phyloP scores from a whole-genome alignment of 768 basidiomycete species.

The Leccinum longicurvipes region DNA sequence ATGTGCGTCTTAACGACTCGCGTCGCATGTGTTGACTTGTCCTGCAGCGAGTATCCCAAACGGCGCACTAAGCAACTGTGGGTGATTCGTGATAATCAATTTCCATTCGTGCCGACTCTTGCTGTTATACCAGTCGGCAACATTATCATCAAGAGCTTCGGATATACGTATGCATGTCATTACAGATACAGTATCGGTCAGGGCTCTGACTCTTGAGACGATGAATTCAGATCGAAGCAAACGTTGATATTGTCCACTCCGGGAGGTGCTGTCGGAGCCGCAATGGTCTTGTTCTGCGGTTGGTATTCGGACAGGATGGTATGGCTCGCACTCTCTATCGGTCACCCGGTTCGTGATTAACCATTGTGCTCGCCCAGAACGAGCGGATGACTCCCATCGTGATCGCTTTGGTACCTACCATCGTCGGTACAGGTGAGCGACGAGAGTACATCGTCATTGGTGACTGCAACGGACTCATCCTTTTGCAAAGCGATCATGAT shows the following conservation, averaged over 20 bases:
- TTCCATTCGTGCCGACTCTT: background rate
- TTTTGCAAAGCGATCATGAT: conserved; percentile 43
- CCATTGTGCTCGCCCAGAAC: conserved; percentile 31
- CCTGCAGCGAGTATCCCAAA: conserved; percentile 60
- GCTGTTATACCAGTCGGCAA: conserved; percentile 46
- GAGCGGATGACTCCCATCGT: conserved; percentile 63
- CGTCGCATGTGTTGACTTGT: background rate
- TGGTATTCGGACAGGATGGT: conserved; percentile 69
- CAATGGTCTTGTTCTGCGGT: conserved; percentile 50
- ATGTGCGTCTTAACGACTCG: conserved; percentile 18
- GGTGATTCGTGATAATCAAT: conserved; percentile 15
- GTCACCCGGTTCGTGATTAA: background rate
- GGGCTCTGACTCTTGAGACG: background rate
- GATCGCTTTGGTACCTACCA: conserved; percentile 55
- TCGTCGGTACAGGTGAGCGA: conserved; percentile 48
- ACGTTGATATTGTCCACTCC: conserved; percentile 60
- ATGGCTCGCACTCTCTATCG: background rate
- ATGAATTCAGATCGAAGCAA: conserved; percentile 49
- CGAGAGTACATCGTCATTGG: background rate
- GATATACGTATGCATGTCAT: conserved; percentile 55
- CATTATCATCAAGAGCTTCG: conserved; percentile 59
- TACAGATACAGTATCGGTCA: background rate
- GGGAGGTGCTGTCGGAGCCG: conserved; percentile 46
- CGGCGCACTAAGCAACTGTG: conserved; percentile 61
- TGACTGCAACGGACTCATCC: background rate